Evolutionary conservation across 768 basidiomycete species (phyloP), one percentile per base, ranked within the genome.

Genomic region (Antrodiella citrinella): DNA sequence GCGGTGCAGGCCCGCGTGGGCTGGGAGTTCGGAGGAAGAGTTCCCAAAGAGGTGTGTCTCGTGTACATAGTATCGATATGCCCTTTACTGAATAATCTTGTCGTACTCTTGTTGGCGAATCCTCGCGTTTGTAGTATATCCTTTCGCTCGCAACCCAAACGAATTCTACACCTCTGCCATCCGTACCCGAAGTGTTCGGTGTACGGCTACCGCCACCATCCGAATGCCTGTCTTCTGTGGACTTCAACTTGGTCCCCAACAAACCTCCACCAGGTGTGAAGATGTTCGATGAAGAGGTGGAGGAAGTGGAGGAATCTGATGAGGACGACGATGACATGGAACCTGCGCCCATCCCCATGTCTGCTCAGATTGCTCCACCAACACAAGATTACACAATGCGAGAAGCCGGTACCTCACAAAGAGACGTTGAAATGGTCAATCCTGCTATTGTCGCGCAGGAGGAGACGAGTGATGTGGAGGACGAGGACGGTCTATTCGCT

Each of bases 1-100:
- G 87, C 89, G 2, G 83, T 91, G 3, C 90, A 92, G 65, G 88
- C 89, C 4, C 81, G 90, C 50, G 91, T 92, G 3, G 91, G 90
- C 40, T 92, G 91, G 91, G 91, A 92, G 65, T 86, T 91, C 63
- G 90, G 89, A 20, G 90, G 91, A 4, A 76, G 89, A 35, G 80
- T 92, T 23, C 90, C 90, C 2, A 91, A 91, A 68, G 90, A 92
- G 80, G 90, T 91, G 50, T 23, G 71, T 65, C 21, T 19, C n/a
- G 18, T 38, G 35, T 20, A 4, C n/a, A 23, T 21, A 2, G 49
- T 21, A 15, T 30, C 19, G 9, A 26, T 35, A 4, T 41, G 13
- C 21, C 2, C 15, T 19, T 21, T 18, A 18, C 18, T n/a, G n/a
- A 20, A 5, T 7, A 24, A 15, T 1, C 4, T 20, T n/a, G n/a